Base-by-base conservation (phyloP, 371 early-diverging fungal species). In the Mucor mucedo region DNA sequence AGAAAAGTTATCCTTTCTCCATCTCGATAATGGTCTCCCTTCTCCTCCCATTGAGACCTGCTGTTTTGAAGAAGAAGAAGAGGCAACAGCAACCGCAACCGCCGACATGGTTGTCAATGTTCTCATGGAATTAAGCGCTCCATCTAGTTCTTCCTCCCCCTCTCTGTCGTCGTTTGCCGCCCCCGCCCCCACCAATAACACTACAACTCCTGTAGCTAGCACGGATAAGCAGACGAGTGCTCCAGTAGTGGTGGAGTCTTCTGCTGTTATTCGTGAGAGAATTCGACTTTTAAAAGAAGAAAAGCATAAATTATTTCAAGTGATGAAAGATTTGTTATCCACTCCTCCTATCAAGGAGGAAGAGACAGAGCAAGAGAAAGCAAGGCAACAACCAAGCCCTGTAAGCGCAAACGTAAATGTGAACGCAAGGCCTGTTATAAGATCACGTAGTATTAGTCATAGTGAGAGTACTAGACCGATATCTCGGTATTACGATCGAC, bases 31-130 rank as follows among this genome's bases (percentile, higher is more conserved):
- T 16, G 78, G 78, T 1, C 49, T 78, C 28, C 78, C 78, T 39
- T 78, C 78, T 32, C 78, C 78, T 56, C 78, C 78, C 29, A 69
- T 73, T 35, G 78, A 78, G 48, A 49, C 63, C 27, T 73, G 69
- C 52, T 53, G 39, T 33, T 62, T 60, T 52, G 71, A 70, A 52
- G 61, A 56, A 28, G 60, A 60, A 32, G 38, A 39, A 11, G 11
- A 10, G 27, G 21, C 21, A 21, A 21, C 21, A 21, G 21, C 21
- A 21, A 21, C 2, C 40, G 1, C 42, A 41, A 27, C 16, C 41
- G 8, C 32, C 61, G 5, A 41, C 61, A 33, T 42, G 27, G 52
- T 42, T 41, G 40, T 52, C 13, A 44, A n/a, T 55, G 39, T 56
- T 48, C 30, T 54, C 13, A 33, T 13, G 6, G 27, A 32, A 10